Percentiles rank a stretch among this genome's conserved stretches.
phyloP scores from a whole-genome alignment of 179 eudicot species.

The Beta lomatogona region DNA sequence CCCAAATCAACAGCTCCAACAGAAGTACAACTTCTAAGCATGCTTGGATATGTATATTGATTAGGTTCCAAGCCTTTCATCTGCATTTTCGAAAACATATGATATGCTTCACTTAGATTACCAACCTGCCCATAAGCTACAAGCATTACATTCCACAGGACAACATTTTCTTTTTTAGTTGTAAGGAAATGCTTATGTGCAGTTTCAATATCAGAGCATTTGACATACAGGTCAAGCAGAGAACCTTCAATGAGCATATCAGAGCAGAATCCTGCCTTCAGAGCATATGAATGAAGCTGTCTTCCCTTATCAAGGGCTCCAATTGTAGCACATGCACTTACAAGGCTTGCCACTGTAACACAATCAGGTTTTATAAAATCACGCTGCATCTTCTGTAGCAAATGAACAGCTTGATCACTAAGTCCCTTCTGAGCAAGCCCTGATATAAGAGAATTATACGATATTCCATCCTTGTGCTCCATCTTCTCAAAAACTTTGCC shows the following conservation, averaged over 20 bases:
- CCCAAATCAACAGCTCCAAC: conserved; percentile 47
- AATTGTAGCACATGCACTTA: conserved; percentile 69
- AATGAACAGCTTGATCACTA: conserved; percentile 53
- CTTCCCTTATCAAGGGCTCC: conserved; percentile 68
- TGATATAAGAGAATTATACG: conserved; percentile 85
- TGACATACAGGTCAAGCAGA: conserved; percentile 90
- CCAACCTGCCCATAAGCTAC: conserved; percentile 85
- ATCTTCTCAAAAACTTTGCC: conserved; percentile 60
- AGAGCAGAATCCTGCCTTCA: conserved; percentile 75
- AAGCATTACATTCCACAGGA: conserved; percentile 91
- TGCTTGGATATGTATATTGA: conserved; percentile 51
- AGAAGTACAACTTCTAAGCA: conserved; percentile 45
- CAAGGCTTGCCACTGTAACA: conserved; percentile 80
- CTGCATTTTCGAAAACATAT: conserved; percentile 52
- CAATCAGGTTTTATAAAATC: conserved; percentile 73
- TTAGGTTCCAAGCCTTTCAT: conserved; percentile 50
- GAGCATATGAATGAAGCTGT: conserved; percentile 81
- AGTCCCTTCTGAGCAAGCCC: conserved; percentile 80
- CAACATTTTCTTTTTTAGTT: conserved; percentile 63
- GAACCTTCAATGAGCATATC: conserved; percentile 93
- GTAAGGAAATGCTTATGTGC: conserved; percentile 66
- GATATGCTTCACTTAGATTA: conserved; percentile 36
- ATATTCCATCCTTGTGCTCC: conserved; percentile 60
- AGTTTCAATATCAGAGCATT: conserved; percentile 72
- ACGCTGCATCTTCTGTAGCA: conserved; percentile 71